Evolutionary conservation across 2,329 filamentous ascomycete genomes (phyloP).

Genomic region (Hortaea werneckii): DNA sequence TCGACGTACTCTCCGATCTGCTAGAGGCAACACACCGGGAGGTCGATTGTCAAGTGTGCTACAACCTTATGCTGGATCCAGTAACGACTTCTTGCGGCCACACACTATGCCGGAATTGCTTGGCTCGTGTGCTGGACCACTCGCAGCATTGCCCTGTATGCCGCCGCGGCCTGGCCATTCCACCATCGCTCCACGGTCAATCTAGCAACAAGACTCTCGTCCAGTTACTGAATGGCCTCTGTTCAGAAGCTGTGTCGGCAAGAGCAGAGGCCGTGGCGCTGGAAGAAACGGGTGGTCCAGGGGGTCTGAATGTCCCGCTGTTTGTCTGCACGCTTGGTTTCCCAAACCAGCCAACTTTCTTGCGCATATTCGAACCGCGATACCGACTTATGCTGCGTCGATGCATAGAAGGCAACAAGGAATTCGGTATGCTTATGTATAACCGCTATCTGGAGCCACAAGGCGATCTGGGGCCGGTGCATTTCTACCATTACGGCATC

Average conservation of each 20-base stretch:
- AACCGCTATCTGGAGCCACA: slow-evolving; percentile 46
- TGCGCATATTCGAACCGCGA: slow-evolving; percentile 86
- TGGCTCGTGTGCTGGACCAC: slow-evolving; percentile 67
- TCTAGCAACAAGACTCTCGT: slow-evolving; percentile 54
- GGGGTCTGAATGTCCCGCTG: slow-evolving; percentile 55
- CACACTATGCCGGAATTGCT: slow-evolving; percentile 74
- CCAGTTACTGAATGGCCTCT: slow-evolving; percentile 57
- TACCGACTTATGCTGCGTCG: slow-evolving; percentile 84
- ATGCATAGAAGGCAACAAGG: slow-evolving; percentile 59
- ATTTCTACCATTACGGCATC: slow-evolving; percentile 68
- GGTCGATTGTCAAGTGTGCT: slow-evolving; percentile 83
- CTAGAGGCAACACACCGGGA: slow-evolving; percentile 56
- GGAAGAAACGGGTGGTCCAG: slow-evolving; percentile 47
- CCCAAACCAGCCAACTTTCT: slow-evolving; percentile 71
- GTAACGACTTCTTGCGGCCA: slow-evolving; percentile 80
- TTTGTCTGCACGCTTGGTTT: slow-evolving; percentile 79
- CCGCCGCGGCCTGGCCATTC: slow-evolving; percentile 52
- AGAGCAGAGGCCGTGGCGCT: slow-evolving; percentile 46
- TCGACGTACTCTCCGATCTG: slow-evolving; percentile 45
- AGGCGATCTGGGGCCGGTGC: slow-evolving; percentile 41
- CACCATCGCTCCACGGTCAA: slow-evolving; percentile 39
- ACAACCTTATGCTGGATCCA: slow-evolving; percentile 69
- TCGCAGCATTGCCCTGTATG: slow-evolving; percentile 73
- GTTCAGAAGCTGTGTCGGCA: slow-evolving; percentile 52
- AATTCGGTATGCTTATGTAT: slow-evolving; percentile 78